Base-by-base conservation (phyloP, 352 stramenopile genomes). In the Blastocystis sp. region DNA sequence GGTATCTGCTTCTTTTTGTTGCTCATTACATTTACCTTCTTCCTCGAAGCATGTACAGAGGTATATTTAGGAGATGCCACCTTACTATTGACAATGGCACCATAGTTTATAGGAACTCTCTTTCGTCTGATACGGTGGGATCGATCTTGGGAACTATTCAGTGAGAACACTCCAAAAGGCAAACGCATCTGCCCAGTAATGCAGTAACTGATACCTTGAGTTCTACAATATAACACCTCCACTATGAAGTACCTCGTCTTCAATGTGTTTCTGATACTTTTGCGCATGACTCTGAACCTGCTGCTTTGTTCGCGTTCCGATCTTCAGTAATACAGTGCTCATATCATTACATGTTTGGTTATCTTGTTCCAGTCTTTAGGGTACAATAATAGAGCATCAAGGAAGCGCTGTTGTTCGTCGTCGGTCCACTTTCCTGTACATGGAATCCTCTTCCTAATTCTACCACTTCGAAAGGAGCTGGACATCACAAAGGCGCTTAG, bases 251-350 rank as follows among this genome's bases (percentile, higher is more conserved):
- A 73, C 63, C 2, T 18, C 38, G 48, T 73, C 63, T 14, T 73
- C 63, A n/a, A 73, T 9, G 63, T 73, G 63, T 36, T 54, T 73
- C n/a, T 49, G 34, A 73, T 73, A 73, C 42, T 73, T 73, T 32
- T 73, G 63, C 4, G 63, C 63, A 44, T 73, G 63, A 24, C 63
- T 73, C 38, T 73, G 63, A 53, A 73, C 63, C n/a, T 73, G 63
- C 21, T 73, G 63, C 42, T 73, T 73, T 21, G 34, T 73, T 53
- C 63, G 11, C 3, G 63, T 73, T 51, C 36, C 63, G 29, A 73
- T 54, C 63, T 73, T 48, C 18, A 54, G 42, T 32, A 27, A 48
- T 9, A 51, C 36, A 27, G 3, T 4, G 8, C 16, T 11, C 7
- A 9, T n/a, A 24, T 27, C 7, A 38, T 4, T 44, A 73, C 63